Percentiles rank a stretch among this genome's conserved stretches.
phyloP scores from a whole-genome alignment of 768 basidiomycete genomes.

The Agaricus blazei region DNA sequence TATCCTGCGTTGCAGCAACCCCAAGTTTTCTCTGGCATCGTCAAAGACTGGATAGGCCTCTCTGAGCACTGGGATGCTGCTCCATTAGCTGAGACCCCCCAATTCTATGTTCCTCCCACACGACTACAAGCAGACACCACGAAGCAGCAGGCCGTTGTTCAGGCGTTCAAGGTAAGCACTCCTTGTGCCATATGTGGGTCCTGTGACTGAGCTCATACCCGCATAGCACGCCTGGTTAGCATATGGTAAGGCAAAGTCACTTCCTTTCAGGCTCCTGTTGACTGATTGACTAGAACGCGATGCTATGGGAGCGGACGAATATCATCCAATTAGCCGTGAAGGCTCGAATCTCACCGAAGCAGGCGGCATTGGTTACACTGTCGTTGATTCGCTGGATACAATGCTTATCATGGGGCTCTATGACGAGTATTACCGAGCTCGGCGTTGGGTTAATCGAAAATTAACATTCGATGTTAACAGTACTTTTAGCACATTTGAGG shows the following conservation, averaged over 20 bases:
- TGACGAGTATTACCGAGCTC: conserved; percentile 73
- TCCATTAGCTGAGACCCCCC: conserved; percentile 14
- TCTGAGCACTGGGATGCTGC: conserved; percentile 32
- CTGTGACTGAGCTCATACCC: background rate
- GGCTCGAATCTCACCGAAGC: conserved; percentile 77
- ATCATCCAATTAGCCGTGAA: conserved; percentile 71
- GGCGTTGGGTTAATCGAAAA: conserved; percentile 67
- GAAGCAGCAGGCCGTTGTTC: conserved; percentile 66
- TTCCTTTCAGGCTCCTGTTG: background rate
- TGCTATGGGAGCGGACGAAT: conserved; percentile 91
- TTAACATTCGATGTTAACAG: conserved; percentile 76
- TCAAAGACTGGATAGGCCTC: conserved; percentile 35
- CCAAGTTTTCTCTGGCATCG: conserved; percentile 17
- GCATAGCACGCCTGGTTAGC: conserved; percentile 78
- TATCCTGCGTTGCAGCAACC: conserved; percentile 8
- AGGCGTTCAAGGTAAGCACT: conserved; percentile 68
- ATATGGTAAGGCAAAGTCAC: conserved; percentile 51
- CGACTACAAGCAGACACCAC: conserved; percentile 45
- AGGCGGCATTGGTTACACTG: conserved; percentile 85
- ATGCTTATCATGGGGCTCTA: conserved; percentile 81
- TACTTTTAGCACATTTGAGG: conserved; percentile 88
- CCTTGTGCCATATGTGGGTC: background rate
- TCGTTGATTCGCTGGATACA: conserved; percentile 84
- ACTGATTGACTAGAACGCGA: conserved; percentile 56
- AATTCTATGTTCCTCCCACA: conserved; percentile 8